Conservation (phyloP, 1,284 basidiomycete genomes). For the Ustilago bromivora region DNA sequence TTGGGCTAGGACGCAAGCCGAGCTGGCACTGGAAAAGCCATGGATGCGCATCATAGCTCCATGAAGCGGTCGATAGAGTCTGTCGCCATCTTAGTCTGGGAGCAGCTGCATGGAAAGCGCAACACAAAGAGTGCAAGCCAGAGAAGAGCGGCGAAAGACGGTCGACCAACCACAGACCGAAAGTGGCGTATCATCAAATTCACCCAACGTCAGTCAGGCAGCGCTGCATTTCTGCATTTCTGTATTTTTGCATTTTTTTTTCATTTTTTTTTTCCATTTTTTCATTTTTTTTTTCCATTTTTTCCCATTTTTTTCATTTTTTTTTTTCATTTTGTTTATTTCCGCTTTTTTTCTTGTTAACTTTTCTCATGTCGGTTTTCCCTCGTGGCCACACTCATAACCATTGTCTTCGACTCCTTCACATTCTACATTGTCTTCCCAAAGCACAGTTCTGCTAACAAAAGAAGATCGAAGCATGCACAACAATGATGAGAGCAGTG, state of each 20-base stretch:
- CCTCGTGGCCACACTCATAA: background rate
- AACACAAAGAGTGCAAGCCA: background rate
- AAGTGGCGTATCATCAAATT: conserved; percentile 3
- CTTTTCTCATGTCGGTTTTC: background rate
- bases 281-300: no score
- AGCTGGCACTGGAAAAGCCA: background rate
- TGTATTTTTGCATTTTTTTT: background rate
- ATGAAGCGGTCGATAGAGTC: conserved; percentile 17
- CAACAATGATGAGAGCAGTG: no score
- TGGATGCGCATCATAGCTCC: conserved; percentile 13
- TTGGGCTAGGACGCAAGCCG: background rate
- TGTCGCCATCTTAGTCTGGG: background rate
- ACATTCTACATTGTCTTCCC: no score
- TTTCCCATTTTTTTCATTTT: no score
- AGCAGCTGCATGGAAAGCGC: conserved; percentile 2
- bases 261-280: conserved; percentile 7
- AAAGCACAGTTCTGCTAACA: no score
- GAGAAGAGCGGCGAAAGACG: conserved; percentile 4
- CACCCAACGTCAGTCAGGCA: background rate
- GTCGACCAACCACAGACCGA: background rate
- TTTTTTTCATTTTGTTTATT: no score
- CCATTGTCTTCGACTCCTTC: background rate
- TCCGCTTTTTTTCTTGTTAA: conserved; percentile 1
- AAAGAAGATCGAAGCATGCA: no score
- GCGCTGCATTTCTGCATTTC: background rate